phyloP scores from a whole-genome alignment of 768 basidiomycete genomes.

The Suillus clintonianus region DNA sequence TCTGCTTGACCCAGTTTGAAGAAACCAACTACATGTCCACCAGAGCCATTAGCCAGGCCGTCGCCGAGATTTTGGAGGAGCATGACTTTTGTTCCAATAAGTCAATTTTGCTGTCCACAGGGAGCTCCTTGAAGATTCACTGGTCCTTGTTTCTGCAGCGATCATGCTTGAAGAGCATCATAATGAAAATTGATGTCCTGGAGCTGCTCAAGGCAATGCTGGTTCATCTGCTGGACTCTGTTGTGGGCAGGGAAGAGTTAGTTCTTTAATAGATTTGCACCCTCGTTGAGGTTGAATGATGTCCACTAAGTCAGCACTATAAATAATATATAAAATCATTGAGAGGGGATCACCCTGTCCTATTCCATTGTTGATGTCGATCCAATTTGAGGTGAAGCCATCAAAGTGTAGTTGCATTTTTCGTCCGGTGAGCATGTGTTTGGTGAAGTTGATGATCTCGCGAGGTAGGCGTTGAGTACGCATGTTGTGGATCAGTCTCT shows the following conservation, averaged over 20 bases:
- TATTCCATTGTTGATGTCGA: too few relatives aligned
- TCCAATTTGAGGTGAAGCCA: too few relatives aligned
- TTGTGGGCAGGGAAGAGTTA: constrained; percentile 65
- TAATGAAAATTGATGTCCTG: too few relatives aligned
- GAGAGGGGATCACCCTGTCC: too few relatives aligned
- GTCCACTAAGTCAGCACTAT: constrained; percentile 8
- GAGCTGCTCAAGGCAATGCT: constrained; percentile 41
- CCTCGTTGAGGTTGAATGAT: background rate
- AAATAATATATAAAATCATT: too few relatives aligned
- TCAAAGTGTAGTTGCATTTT: background rate
- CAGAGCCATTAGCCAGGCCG: constrained; percentile 68
- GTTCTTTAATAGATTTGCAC: constrained; percentile 1
- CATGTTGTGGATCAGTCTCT: background rate
- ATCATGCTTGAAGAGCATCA: too few relatives aligned
- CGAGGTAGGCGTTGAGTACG: accelerated
- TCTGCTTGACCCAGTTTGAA: constrained; percentile 2
- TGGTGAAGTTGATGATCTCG: background rate
- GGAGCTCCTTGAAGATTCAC: constrained; percentile 60
- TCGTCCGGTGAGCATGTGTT: background rate
- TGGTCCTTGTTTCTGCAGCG: constrained; percentile 37
- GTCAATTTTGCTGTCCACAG: constrained; percentile 55
- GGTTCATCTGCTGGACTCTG: constrained; percentile 67
- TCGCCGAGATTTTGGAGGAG: constrained; percentile 67
- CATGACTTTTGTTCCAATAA: constrained; percentile 68
- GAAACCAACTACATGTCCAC: constrained; percentile 65